A percentile compares a stretch with the other conserved stretches of the same genome.
These are phyloP conservation scores for Pyrus hybrid DNA, from an alignment of 331 rosid genomes.

Conservation along the genomic window DNA sequence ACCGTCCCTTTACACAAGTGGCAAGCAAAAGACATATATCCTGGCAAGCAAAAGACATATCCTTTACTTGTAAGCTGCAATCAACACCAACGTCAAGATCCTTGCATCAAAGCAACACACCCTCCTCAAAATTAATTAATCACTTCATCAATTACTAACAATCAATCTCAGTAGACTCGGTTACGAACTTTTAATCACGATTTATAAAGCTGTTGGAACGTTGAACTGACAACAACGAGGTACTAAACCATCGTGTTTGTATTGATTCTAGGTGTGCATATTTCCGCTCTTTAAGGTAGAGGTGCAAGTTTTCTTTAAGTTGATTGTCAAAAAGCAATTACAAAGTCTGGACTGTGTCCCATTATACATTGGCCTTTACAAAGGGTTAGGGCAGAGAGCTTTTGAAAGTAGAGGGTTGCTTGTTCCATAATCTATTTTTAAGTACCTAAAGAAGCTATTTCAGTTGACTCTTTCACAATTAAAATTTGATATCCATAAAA, in stretches of 20 bases:
- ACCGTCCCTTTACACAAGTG: constrained; percentile 42
- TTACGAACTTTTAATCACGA: no score
- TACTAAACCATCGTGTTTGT: no score
- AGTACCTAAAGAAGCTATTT: neutral
- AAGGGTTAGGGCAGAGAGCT: no score
- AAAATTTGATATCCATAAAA: neutral
- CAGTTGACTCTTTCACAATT: neutral
- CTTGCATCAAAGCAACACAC: neutral
- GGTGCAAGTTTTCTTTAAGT: neutral
- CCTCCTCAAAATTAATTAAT: neutral
- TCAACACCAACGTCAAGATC: constrained; percentile 36
- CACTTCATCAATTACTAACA: neutral
- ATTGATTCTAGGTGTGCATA: neutral
- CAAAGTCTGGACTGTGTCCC: neutral
- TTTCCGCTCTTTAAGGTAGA: neutral
- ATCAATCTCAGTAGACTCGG: no score
- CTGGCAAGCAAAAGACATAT: no score
- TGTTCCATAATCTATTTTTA: neutral
- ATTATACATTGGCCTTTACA: neutral
- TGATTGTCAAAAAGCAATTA: neutral
- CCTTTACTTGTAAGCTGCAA: constrained; percentile 40
- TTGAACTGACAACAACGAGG: no score
- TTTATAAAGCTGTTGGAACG: no score
- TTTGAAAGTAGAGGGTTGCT: neutral
- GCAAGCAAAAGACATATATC: no score